These are phyloP conservation scores for Exophiala aquamarina DNA, from an alignment of 2,329 filamentous ascomycete species.

Conservation along the genomic window DNA sequence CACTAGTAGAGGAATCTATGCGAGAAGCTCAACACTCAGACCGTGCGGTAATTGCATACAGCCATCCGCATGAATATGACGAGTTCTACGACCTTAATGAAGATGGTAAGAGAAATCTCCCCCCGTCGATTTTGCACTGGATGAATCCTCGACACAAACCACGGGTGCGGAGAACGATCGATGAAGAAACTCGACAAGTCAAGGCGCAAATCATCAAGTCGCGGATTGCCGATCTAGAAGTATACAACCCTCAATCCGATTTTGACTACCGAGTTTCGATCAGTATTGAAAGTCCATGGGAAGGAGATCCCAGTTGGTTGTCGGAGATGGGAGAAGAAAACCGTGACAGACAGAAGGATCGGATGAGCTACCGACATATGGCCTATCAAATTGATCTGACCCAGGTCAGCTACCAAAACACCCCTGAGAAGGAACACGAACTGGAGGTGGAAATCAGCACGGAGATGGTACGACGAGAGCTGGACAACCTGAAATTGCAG, in stretches of 20 bases:
- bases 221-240: slow-evolving; percentile 82
- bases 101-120: slow-evolving; percentile 60
- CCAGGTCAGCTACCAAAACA: slow-evolving; percentile 67
- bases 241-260: slow-evolving; percentile 72
- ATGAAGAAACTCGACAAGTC: slow-evolving; percentile 69
- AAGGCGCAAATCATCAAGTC: slow-evolving; percentile 87
- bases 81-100: slow-evolving; percentile 75
- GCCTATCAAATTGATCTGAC: slow-evolving; percentile 91
- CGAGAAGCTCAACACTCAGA: slow-evolving; percentile 38
- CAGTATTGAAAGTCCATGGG: slow-evolving; percentile 88
- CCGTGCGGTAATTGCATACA: slow-evolving; percentile 71
- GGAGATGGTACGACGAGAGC: slow-evolving; percentile 45
- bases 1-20: slow-evolving; percentile 52
- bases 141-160: slow-evolving; percentile 59
- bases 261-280: slow-evolving; percentile 94
- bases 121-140: slow-evolving; percentile 62
- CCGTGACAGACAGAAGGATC: slow-evolving; percentile 76
- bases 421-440: slow-evolving; percentile 45
- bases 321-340: slow-evolving; percentile 44
- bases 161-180: slow-evolving; percentile 61
- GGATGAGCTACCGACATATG: slow-evolving; percentile 85
- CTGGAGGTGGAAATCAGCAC: slow-evolving; percentile 50
- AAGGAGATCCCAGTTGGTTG: slow-evolving; percentile 63
- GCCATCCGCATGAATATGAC: slow-evolving; percentile 79
- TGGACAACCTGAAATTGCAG: slow-evolving; percentile 40